Evolutionary conservation across 768 basidiomycete species (phyloP), one percentile per base, ranked within the genome.

Genomic region (Cantharellus cinnabarinus): DNA sequence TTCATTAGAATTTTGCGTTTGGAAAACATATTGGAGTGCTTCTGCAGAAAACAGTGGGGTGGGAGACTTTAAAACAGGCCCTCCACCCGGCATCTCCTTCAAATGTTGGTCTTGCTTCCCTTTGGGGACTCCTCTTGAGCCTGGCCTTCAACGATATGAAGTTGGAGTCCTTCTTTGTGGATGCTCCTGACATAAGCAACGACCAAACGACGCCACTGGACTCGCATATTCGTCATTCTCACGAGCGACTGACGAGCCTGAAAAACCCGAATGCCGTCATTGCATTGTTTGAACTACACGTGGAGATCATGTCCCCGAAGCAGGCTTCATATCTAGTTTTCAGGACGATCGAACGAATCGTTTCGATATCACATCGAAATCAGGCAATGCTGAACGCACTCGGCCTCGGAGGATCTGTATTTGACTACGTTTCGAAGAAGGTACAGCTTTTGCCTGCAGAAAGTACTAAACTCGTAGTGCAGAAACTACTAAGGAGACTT

Each of bases 131-230:
- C 61, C 71, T 89, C 2, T 75, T 88, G 5, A 77, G 79, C 1
- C 73, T 91, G 48, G 75, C 83, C 0, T 68, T 86, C 35, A 75
- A 79, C 60, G 77, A 88, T 65, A 81, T 85, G 63, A 72, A 77
- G 1, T 64, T 81, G 20, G 71, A 75, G 5, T 71, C 74, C 38
- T 68, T 81, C 56, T 29, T 29, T 29, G 20, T 29, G 20, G 20
- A 29, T 29, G 20, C 20, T 29, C 20, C 20, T 29, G 20, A 29
- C 1, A 29, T 29, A 29, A 29, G 20, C 20, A 29, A 29, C 1
- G 20, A 29, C 20, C 20, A 29, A 29, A 29, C 20, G 20, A 1
- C 20, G 20, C 20, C 20, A 29, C 20, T 29, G 20, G 20, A 29
- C 20, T 29, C 20, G 20, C 20, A 29, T 29, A 29, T 29, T 29